Evolutionary conservation across 345 rosid species (phyloP), one percentile per base, ranked within the genome.

Genomic region (Arabis hirsuta): DNA sequence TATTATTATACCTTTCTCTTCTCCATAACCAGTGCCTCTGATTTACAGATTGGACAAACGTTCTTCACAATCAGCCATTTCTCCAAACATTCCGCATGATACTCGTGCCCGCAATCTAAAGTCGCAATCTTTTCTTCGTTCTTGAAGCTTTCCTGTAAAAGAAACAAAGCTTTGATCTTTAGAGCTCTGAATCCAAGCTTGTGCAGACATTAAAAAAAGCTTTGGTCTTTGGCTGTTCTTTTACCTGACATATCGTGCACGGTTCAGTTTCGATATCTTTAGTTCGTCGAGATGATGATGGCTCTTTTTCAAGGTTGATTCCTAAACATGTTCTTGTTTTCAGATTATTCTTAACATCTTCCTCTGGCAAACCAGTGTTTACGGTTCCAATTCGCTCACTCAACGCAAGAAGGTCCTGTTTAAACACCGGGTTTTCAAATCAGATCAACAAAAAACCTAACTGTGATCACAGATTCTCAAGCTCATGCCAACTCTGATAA

Each of bases 211-310:
- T 53, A 4, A n/a, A 0, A 0, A 12, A 62, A 55, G 71, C 8
- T 46, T 19, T 69, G 50, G 19, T 47, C 20, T 56, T 55, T 20
- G 38, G 39, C 57, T 44, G 2, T 53, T 46, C 53, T 41, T 60
- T 65, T 82, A 93, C 98, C 96, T 88, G 98, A 78, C 98, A 93
- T 81, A 93, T 90, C 6, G 89, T 90, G 84, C 98, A 93, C 50
- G 89, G 86, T 55, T 86, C 90, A 55, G 85, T 29, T 81, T 90
- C 94, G 53, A 65, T 73, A 68, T 90, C 94, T 48, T 73, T 58
- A 19, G 82, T 74, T 61, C 13, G 36, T 50, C 87, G 79, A 16
- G 78, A 76, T n/a, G 78, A 76, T 0, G 45, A 45, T 1, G 65
- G 52, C 42, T 59, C 62, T 77, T 84, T 88, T 80, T 88, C 89